phyloP scores from a whole-genome alignment of 1,284 basidiomycete genomes.

The Lentinus polychrous region DNA sequence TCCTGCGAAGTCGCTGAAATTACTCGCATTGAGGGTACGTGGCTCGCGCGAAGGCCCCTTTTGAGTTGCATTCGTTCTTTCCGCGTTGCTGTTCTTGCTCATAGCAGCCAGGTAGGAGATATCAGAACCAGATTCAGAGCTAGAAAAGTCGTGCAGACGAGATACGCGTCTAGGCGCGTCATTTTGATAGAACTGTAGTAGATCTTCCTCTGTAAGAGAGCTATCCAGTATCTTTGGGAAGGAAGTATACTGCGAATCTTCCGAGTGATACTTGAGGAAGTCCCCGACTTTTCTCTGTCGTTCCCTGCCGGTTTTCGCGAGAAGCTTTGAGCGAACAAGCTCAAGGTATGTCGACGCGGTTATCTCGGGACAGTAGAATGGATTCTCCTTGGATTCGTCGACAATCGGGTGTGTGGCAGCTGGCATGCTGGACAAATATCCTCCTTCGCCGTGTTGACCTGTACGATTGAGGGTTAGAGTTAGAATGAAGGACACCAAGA shows the following conservation, averaged over 20 bases:
- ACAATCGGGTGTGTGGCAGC: slow-evolving; percentile 6
- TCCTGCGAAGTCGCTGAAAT: slow-evolving; percentile 35
- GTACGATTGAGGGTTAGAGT: too few relatives aligned
- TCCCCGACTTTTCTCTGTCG: too few relatives aligned
- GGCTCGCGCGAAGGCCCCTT: too few relatives aligned
- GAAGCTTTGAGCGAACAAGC: slow-evolving; percentile 22
- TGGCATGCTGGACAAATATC: background rate
- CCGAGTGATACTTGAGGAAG: background rate
- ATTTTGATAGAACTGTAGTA: slow-evolving; percentile 9
- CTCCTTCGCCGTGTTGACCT: too few relatives aligned
- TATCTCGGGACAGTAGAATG: slow-evolving; percentile 30
- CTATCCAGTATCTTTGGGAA: slow-evolving; percentile 30
- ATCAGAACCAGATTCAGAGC: slow-evolving; percentile 5
- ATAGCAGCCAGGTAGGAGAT: slow-evolving; percentile 1
- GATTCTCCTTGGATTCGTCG: slow-evolving; percentile 17
- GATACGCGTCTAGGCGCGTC: background rate
- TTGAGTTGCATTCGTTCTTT: too few relatives aligned
- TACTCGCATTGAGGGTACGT: slow-evolving; percentile 5
- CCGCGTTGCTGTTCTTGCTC: too few relatives aligned
- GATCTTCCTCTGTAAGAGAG: slow-evolving; percentile 24
- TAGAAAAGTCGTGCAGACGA: background rate
- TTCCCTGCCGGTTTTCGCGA: slow-evolving; percentile 2
- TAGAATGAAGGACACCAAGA: too few relatives aligned
- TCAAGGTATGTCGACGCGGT: slow-evolving; percentile 35
- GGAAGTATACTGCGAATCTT: slow-evolving; percentile 22